Base-by-base conservation (phyloP, 2,329 filamentous ascomycete genomes). In the Rutstroemia sp. region DNA sequence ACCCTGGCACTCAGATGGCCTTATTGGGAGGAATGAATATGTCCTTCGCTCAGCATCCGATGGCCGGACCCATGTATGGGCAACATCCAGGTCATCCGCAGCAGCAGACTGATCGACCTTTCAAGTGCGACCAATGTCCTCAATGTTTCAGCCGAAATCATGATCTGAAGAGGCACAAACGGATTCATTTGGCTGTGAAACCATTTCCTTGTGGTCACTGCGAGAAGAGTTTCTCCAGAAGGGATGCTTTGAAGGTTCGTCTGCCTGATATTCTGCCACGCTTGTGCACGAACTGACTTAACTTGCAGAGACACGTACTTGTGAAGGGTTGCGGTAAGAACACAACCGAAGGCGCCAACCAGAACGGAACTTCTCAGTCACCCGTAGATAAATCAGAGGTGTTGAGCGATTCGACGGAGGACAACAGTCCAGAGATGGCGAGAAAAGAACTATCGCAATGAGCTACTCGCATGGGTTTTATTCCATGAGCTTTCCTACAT, bases 111-210 rank as follows among this genome's bases (percentile, higher is more conserved):
- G 92, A 97, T 64, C 83, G 92, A 5, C 94, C 94, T 0, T 97
- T 95, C 77, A 92, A 92, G 72, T 99, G 94, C 70, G 91, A 97
- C 64, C 81, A 88, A 68, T 99, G 94, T 68, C 83, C 88, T 0
- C 90, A 95, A 70, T 92, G 89, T 39, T 99, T 99, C 75, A 97
- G 95, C 71, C 80, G 94, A 4, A 97, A 97, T 63, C 94, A 97
- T 68, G 94, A 97, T 68, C 73, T 97, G 65, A 99, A 99, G 74
- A 82, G 94, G 51, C 94, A 99, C 71, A 96, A 96, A 77, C 78
- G 91, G 50, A 97, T 97, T 58, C 94, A 99, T 72, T 73, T 97
- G 57, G 89, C 91, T 0, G 89, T 97, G 42, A 99, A 99, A 77
- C 94, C 94, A 0, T 97, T 92, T 71, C 92, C 92, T 0, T 99